Conservation (phyloP, 2,329 filamentous ascomycete genomes). For the Scedosporium boydii region DNA sequence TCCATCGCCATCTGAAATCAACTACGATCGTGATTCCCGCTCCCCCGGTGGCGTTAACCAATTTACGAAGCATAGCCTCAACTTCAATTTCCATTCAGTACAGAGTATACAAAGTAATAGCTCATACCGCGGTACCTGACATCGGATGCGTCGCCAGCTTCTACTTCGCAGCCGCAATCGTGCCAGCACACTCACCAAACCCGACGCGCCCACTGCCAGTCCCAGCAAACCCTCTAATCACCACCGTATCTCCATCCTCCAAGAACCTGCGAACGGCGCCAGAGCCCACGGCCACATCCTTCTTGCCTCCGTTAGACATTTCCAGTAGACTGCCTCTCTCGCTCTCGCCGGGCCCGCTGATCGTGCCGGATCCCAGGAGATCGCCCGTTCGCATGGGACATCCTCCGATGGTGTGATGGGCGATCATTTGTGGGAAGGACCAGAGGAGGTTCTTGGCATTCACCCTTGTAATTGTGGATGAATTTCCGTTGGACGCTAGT, state of each 20-base stretch:
- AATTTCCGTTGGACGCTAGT: background rate
- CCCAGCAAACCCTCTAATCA: constrained; percentile 27
- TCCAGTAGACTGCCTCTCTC: constrained; percentile 35
- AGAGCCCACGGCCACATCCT: constrained; percentile 26
- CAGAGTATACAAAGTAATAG: too few species aligned
- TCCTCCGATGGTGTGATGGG: constrained; percentile 64
- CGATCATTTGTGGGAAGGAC: constrained; percentile 70
- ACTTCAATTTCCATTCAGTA: background rate
- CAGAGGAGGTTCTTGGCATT: constrained; percentile 43
- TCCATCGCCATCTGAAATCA: background rate
- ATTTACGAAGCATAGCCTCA: background rate
- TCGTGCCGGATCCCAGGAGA: constrained; percentile 46
- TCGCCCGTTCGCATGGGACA: constrained; percentile 63
- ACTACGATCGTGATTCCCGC: background rate
- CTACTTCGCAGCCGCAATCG: constrained; percentile 12
- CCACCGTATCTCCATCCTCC: constrained; percentile 35
- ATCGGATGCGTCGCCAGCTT: background rate
- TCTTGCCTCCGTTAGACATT: constrained; percentile 34
- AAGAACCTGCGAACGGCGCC: constrained; percentile 32
- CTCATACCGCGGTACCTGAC: background rate
- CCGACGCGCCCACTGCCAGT: constrained; percentile 25
- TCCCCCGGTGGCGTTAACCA: background rate
- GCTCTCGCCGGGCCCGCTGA: constrained; percentile 27
- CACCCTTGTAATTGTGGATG: constrained; percentile 3
- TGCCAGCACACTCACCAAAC: constrained; percentile 32